These are phyloP conservation scores for Diplogelasinospora grovesii DNA, from an alignment of 495 filamentous ascomycete species.

Conservation along the genomic window DNA sequence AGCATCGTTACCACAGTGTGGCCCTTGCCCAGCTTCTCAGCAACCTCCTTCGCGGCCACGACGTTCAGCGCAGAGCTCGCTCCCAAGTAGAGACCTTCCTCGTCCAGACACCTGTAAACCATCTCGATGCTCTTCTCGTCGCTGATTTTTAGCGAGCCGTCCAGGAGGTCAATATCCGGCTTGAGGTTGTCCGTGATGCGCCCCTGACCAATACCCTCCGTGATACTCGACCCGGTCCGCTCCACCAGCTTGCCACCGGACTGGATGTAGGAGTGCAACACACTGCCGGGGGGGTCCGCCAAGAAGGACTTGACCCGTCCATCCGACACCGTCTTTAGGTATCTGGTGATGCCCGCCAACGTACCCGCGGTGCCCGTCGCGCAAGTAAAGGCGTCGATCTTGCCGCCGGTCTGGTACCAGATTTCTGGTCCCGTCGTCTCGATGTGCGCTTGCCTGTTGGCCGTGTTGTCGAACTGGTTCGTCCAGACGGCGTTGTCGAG, in stretches of 20 bases:
- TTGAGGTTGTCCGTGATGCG: slow-evolving; percentile 90
- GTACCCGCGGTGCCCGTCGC: slow-evolving; percentile 92
- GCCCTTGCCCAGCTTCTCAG: slow-evolving; percentile 80
- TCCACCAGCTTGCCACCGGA: slow-evolving; percentile 77
- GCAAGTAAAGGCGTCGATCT: slow-evolving; percentile 90
- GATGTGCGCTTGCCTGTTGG: slow-evolving; percentile 89
- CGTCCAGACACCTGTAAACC: slow-evolving; percentile 95
- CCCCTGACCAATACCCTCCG: slow-evolving; percentile 95
- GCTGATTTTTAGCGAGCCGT: slow-evolving; percentile 77
- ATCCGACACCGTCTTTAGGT: slow-evolving; percentile 75
- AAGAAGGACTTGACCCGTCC: slow-evolving; percentile 83
- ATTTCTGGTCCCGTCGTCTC: slow-evolving; percentile 97
- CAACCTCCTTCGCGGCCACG: slow-evolving; percentile 89
- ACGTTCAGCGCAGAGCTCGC: slow-evolving; percentile 92
- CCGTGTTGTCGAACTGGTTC: slow-evolving; percentile 95
- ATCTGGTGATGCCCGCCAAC: slow-evolving; percentile 81
- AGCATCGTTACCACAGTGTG: slow-evolving; percentile 90
- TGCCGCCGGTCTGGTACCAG: slow-evolving; percentile 86
- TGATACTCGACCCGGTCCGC: slow-evolving; percentile 83
- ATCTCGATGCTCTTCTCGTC: slow-evolving; percentile 96
- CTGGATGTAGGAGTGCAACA: slow-evolving; percentile 84
- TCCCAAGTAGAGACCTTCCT: slow-evolving; percentile 94
- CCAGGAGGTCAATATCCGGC: slow-evolving; percentile 76
- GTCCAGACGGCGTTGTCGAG: slow-evolving; percentile 95
- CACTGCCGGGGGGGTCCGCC: slow-evolving; percentile 87